Base-by-base conservation (phyloP, 306 rosid genomes). In the Astragalus membranaceus region DNA sequence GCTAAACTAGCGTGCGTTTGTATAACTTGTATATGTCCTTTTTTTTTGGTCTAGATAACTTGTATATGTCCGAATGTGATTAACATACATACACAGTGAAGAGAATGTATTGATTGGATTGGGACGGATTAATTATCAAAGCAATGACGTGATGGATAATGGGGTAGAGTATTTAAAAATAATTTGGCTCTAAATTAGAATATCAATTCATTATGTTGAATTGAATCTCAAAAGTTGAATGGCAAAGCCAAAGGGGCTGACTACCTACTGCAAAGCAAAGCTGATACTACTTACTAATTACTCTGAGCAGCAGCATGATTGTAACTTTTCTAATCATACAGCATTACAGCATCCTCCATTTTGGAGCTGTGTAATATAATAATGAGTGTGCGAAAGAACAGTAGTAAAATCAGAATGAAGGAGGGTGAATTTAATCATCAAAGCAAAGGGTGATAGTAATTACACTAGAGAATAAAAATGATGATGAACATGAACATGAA, bases 401-500 rank as follows among this genome's bases (percentile, higher is more conserved):
- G 77, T 68, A 47, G 30, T 26, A 26, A 70, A 76, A 67, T 36
- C n/a, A 50, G 52, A 73, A 56, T 0, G 64, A 55, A 42, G 43
- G 44, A 70, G 64, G 20, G 72, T 69, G 66, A 61, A 60, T 52
- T 50, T 30, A 76, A 76, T 76, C 36, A 76, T 75, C 63, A 67
- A 75, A 75, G 75, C 55, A 67, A 75, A 75, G 75, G 64, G 17
- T 54, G 69, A 76, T 70, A 78, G 73, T 63, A 79, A 70, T 62
- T 72, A 20, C 1, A 2, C n/a, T 1, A 70, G 78, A n/a, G 74
- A 81, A 81, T 81, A 77, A n/a, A 62, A 77, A 70, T 72, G 73
- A 81, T 75, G 70, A 62, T 81, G 26, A 41, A 66, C 70, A 64
- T 80, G 14, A 82, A 58, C 71, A 47, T 68, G 51, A 81, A 86